phyloP scores from a whole-genome alignment of 805 yeast genomes.

The Suhomyces sp. region DNA sequence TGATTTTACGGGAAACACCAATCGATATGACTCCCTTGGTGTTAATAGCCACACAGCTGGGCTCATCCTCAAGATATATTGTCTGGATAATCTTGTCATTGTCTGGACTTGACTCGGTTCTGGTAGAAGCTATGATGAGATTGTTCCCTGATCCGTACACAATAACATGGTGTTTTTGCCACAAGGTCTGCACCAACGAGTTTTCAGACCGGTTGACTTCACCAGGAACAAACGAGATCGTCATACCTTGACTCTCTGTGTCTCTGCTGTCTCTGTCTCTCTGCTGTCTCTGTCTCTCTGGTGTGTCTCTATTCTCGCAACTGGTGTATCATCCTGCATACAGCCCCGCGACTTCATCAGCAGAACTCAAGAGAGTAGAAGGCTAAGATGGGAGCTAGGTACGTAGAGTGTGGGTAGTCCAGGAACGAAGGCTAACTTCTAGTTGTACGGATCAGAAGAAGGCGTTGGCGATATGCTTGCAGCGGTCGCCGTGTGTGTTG shows the following conservation, averaged over 20 bases:
- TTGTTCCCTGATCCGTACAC: slow-evolving; percentile 89
- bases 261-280: too few relatives aligned
- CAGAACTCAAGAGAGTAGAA: background rate
- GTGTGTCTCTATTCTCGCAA: too few relatives aligned
- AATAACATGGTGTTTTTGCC: slow-evolving; percentile 64
- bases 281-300: too few relatives aligned
- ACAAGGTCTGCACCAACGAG: slow-evolving; percentile 55
- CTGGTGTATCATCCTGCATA: background rate
- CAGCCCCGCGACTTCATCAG: background rate
- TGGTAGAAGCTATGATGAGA: slow-evolving; percentile 45
- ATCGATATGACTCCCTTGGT: slow-evolving; percentile 60
- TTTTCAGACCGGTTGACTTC: slow-evolving; percentile 63
- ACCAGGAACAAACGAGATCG: slow-evolving; percentile 77
- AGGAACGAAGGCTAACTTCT: slow-evolving; percentile 2
- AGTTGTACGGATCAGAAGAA: slow-evolving; percentile 93
- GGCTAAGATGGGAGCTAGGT: slow-evolving; percentile 55
- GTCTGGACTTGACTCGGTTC: background rate
- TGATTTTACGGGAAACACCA: slow-evolving; percentile 42
- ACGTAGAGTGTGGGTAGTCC: slow-evolving; percentile 14
- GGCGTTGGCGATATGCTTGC: slow-evolving; percentile 94
- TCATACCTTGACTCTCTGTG: slow-evolving; percentile 37
- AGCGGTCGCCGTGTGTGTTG: slow-evolving; percentile 94
- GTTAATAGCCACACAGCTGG: slow-evolving; percentile 64
- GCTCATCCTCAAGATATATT: slow-evolving; percentile 64
- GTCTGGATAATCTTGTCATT: slow-evolving; percentile 59